These are phyloP conservation scores for Tolypocladium inflatum DNA, from an alignment of 2,329 filamentous ascomycete species.

Conservation along the genomic window DNA sequence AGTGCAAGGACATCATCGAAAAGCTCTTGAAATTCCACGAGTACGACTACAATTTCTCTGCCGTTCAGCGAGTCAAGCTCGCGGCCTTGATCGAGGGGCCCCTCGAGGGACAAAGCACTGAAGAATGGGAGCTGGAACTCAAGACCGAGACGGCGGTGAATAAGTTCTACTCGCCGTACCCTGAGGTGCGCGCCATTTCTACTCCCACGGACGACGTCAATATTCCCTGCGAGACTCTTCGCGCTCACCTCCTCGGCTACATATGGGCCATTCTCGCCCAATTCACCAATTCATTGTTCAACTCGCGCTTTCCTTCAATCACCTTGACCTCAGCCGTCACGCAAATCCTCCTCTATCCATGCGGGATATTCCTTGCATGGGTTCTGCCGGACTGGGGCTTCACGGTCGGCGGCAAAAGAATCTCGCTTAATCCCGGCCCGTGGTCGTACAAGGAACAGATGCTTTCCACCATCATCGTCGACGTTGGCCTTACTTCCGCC, in stretches of 20 bases:
- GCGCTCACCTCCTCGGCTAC: constrained; percentile 16
- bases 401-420: constrained; percentile 18
- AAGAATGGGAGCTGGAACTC: constrained; percentile 9
- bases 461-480: constrained; percentile 28
- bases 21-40: constrained; percentile 12
- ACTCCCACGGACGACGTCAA: constrained; percentile 16
- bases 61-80: constrained; percentile 9
- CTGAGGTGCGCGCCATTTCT: constrained; percentile 16
- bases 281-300: constrained; percentile 7
- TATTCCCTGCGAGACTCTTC: constrained; percentile 16
- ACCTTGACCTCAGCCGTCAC: constrained; percentile 1
- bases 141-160: constrained; percentile 10
- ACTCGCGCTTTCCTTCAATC: constrained; percentile 7
- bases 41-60: constrained; percentile 15
- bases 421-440: constrained; percentile 29
- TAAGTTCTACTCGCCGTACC: constrained; percentile 13
- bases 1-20: constrained; percentile 9
- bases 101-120: constrained; percentile 5
- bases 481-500: constrained; percentile 7
- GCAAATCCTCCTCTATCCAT: constrained; percentile 32
- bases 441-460: constrained; percentile 34
- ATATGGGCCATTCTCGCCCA: constrained; percentile 12
- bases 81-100: constrained; percentile 8
- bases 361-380: constrained; percentile 27
- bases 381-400: constrained; percentile 33